These are phyloP conservation scores for Neospermospora avenae DNA, from an alignment of 2,329 filamentous ascomycete genomes.

Conservation along the genomic window DNA sequence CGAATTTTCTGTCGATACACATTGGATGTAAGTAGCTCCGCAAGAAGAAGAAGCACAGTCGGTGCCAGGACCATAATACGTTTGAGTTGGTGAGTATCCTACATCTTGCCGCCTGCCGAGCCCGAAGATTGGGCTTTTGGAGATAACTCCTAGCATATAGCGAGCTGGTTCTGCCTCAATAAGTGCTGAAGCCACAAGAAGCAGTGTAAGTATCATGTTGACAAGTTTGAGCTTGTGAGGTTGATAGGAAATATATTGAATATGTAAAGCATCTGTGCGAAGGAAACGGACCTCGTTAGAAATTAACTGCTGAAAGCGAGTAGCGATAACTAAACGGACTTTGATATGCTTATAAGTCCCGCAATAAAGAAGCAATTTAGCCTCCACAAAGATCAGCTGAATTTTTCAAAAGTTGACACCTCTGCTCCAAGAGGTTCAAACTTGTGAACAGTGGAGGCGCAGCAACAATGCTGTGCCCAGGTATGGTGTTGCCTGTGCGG, in stretches of 20 bases:
- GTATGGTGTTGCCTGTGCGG: background rate
- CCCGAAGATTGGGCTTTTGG: constrained; percentile 39
- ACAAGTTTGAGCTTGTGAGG: constrained; percentile 17
- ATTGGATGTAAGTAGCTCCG: constrained; percentile 48
- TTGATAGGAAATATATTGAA: background rate
- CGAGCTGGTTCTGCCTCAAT: constrained; percentile 36
- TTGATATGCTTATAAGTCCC: background rate
- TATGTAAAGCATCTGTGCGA: constrained; percentile 10
- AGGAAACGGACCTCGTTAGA: background rate
- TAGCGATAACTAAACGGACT: background rate
- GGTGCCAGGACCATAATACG: constrained; percentile 46
- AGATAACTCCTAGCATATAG: constrained; percentile 40
- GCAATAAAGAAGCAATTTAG: too few species aligned
- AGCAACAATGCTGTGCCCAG: background rate
- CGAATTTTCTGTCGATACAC: constrained; percentile 46
- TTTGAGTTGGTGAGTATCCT: constrained; percentile 49
- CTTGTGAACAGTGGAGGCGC: background rate
- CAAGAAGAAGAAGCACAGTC: constrained; percentile 56
- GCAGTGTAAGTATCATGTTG: constrained; percentile 27
- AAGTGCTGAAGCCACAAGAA: constrained; percentile 31
- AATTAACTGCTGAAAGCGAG: background rate
- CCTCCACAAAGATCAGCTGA: background rate
- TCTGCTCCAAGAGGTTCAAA: background rate
- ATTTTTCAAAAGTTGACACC: background rate
- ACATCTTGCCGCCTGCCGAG: constrained; percentile 42